Base-by-base conservation (phyloP, 371 early-diverging fungal species). In the Smittium culicis region DNA sequence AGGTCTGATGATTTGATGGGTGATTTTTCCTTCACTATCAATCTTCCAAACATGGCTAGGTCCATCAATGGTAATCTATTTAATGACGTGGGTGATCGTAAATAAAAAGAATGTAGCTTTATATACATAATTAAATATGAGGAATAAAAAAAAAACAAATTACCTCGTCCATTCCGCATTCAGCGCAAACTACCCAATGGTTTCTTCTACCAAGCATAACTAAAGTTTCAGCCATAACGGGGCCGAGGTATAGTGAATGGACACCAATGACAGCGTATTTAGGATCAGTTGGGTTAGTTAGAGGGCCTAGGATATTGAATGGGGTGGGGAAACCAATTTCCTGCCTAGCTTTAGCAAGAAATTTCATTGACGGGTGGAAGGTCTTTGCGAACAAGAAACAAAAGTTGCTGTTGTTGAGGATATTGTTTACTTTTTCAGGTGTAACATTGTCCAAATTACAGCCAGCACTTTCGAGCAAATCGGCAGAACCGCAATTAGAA, bases 221-320 rank as follows among this genome's bases (percentile, higher is more conserved):
- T 66, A 97, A 78, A 1, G 92, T 86, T 73, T 92, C 86, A 16
- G 90, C 91, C 87, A 95, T 89, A 27, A 92, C 71, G 0, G 71
- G 79, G 3, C 96, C 96, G 11, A 95, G 74, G 27, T 80, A 67
- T 35, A 84, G 81, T 0, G 90, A 86, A 72, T 88, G 84, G 16
- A 97, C 96, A 32, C 98, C 98, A 0, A 96, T 87, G 2, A 96
- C 87, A 54, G 88, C 83, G 27, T 87, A 80, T n/a, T 73, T 74
- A 2, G 96, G 95, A 33, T 72, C 72, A n/a, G 90, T 90, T 5
- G 96, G 96, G 72, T 94, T 95, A 54, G 82, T 86, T 77, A 96
- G 80, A 1, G 96, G 98, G 0, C 98, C 98, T 30, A 96, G 80
- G n/a, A 93, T 72, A 70, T 96, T 97, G 81, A 97, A 94, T 8